Percentiles rank a stretch among this genome's conserved stretches.
phyloP scores from a whole-genome alignment of 2,329 filamentous ascomycete species.

The Kalaharituber pfeilii region DNA sequence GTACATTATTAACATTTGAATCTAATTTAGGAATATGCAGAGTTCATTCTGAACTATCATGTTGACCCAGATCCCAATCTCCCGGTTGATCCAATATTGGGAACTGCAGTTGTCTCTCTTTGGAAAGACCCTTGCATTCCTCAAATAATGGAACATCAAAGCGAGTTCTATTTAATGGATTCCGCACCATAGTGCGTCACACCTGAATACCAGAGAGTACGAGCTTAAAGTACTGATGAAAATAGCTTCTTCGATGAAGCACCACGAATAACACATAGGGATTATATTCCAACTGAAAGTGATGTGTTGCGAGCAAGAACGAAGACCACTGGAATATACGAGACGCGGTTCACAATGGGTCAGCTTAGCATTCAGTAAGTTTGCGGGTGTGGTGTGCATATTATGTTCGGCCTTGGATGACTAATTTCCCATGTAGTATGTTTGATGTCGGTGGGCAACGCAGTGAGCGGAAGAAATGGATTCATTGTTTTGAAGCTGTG shows the following conservation, averaged over 20 bases:
- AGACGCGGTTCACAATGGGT: conserved; percentile 96
- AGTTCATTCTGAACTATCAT: conserved; percentile 71
- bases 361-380: conserved; percentile 95
- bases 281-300: conserved; percentile 85
- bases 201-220: conserved; percentile 3
- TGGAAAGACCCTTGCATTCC: conserved; percentile 81
- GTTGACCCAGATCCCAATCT: conserved; percentile 82
- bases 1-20: conserved; percentile 35
- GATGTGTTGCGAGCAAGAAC: conserved; percentile 90
- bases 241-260: conserved; percentile 89
- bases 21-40: conserved; percentile 57
- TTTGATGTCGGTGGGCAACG: conserved; percentile 95
- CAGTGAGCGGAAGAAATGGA: conserved; percentile 99
- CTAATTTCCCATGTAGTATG: conserved; percentile 57
- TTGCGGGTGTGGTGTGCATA: no score
- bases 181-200: conserved; percentile 80
- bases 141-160: conserved; percentile 76
- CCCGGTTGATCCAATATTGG: conserved; percentile 62
- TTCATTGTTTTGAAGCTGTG: conserved; percentile 98
- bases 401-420: conserved; percentile 5
- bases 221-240: conserved; percentile 10
- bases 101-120: conserved; percentile 63
- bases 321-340: conserved; percentile 98
- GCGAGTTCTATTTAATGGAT: conserved; percentile 98
- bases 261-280: conserved; percentile 59